Evolutionary conservation across 202 grass and related monocot genomes (phyloP).

Genomic region (Elaeis oleifera): DNA sequence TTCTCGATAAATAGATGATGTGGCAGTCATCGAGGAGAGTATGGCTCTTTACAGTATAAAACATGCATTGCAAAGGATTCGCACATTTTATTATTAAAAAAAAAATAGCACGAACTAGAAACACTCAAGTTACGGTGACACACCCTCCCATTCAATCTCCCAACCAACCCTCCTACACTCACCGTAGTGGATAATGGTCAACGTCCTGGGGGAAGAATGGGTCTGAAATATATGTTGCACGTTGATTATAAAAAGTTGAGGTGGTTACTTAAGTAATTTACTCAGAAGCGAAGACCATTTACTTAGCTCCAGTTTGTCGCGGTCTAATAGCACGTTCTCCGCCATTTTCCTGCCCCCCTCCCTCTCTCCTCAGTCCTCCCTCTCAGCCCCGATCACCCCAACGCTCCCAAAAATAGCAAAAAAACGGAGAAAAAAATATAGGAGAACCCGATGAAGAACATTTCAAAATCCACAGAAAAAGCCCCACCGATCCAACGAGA

Average conservation of each 20-base stretch:
- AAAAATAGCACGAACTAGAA: no score
- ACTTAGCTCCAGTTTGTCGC: neutral
- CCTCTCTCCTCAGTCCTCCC: neutral
- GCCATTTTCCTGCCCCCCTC: conserved; percentile 9
- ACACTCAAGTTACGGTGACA: no score
- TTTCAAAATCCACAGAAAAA: conserved; percentile 73
- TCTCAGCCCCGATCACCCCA: neutral
- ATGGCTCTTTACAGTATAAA: no score
- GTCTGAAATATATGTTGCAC: no score
- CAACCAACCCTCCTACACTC: no score
- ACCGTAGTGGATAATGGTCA: no score
- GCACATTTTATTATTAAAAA: no score
- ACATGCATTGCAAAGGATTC: no score
- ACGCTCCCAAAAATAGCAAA: conserved; percentile 1
- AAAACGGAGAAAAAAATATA: neutral
- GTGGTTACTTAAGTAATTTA: conserved; percentile 58
- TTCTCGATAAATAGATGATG: no score
- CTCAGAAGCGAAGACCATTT: conserved; percentile 12
- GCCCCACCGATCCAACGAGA: conserved; percentile 80
- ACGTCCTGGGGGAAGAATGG: no score
- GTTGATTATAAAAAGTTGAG: neutral
- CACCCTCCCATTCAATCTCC: no score
- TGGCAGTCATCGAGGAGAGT: no score
- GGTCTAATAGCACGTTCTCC: neutral
- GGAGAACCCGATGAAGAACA: conserved; percentile 55